These are phyloP conservation scores for Pseudomonodictys pantanalensis DNA, from an alignment of 495 filamentous ascomycete genomes.

Conservation along the genomic window DNA sequence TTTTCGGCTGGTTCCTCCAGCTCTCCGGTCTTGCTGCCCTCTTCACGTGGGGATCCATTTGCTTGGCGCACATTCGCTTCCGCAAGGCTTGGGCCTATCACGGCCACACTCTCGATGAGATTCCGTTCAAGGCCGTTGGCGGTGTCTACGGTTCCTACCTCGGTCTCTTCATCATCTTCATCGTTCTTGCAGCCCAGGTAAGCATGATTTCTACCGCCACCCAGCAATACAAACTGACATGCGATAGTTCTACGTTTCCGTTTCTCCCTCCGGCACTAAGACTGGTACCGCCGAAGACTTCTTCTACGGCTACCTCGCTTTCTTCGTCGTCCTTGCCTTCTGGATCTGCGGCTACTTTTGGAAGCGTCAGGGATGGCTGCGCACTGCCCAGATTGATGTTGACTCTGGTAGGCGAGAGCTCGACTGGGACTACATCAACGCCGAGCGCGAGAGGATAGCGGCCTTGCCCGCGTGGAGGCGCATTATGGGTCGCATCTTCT, in stretches of 20 bases:
- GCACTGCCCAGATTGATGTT: slow-evolving; percentile 57
- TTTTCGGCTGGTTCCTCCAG: slow-evolving; percentile 65
- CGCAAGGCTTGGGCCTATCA: slow-evolving; percentile 62
- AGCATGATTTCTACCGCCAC: neutral
- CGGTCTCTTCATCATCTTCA: slow-evolving; percentile 57
- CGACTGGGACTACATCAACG: slow-evolving; percentile 56
- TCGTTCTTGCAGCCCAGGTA: slow-evolving; percentile 64
- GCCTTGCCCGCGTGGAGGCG: slow-evolving; percentile 53
- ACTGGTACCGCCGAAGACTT: slow-evolving; percentile 53
- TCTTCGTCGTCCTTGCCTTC: slow-evolving; percentile 56
- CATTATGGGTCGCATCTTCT: slow-evolving; percentile 49
- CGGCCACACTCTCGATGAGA: slow-evolving; percentile 63
- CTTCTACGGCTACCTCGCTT: slow-evolving; percentile 63
- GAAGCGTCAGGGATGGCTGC: slow-evolving; percentile 60
- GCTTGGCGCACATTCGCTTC: slow-evolving; percentile 72
- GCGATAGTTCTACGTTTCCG: slow-evolving; percentile 50
- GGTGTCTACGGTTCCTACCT: slow-evolving; percentile 68
- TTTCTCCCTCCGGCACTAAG: slow-evolving; percentile 46
- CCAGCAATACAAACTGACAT: neutral
- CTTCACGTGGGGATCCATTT: slow-evolving; percentile 72
- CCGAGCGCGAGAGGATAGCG: slow-evolving; percentile 44
- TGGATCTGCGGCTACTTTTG: slow-evolving; percentile 55
- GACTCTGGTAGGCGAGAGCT: slow-evolving; percentile 60
- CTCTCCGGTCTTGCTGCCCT: slow-evolving; percentile 64
- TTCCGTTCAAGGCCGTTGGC: slow-evolving; percentile 64